Percentiles rank a stretch among this genome's conserved stretches.
Conservation (phyloP, 2,329 filamentous ascomycete genomes). For the Aspergillus felis region DNA sequence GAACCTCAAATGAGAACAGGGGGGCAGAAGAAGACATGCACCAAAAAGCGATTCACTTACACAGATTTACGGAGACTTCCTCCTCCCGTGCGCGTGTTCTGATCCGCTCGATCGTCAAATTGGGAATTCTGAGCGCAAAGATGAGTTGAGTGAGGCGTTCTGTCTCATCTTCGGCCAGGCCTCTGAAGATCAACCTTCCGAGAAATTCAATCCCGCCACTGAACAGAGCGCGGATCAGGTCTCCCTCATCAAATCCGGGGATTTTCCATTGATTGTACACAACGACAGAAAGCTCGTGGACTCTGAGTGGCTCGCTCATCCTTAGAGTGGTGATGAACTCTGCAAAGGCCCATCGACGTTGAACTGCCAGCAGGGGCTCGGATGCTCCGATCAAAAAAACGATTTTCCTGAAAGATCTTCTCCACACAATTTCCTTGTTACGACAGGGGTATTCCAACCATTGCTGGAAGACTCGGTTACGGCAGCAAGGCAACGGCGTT, state of each 20-base stretch:
- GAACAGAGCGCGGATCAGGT: conserved; percentile 12
- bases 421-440: conserved; percentile 4
- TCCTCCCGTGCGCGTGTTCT: conserved; percentile 8
- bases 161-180: conserved; percentile 13
- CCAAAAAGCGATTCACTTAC: conserved; percentile 5
- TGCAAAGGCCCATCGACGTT: conserved; percentile 11
- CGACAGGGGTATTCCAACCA: conserved; percentile 4
- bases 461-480: conserved; percentile 1
- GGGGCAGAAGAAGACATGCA: background rate
- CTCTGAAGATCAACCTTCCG: conserved; percentile 9
- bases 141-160: conserved; percentile 2
- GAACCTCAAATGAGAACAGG: background rate
- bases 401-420: conserved; percentile 7
- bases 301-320: conserved; percentile 5
- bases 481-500: conserved; percentile 7
- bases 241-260: conserved; percentile 12
- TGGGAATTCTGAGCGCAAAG: conserved; percentile 2
- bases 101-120: conserved; percentile 6
- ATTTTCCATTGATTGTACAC: conserved; percentile 15
- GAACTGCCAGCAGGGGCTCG: conserved; percentile 7
- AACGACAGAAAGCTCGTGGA: conserved; percentile 11
- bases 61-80: conserved; percentile 7
- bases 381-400: conserved; percentile 12
- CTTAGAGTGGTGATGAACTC: conserved; percentile 11
- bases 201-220: conserved; percentile 13